Evolutionary conservation across 208 protist species (phyloP).

Genomic region (Histomonas meleagridis): DNA sequence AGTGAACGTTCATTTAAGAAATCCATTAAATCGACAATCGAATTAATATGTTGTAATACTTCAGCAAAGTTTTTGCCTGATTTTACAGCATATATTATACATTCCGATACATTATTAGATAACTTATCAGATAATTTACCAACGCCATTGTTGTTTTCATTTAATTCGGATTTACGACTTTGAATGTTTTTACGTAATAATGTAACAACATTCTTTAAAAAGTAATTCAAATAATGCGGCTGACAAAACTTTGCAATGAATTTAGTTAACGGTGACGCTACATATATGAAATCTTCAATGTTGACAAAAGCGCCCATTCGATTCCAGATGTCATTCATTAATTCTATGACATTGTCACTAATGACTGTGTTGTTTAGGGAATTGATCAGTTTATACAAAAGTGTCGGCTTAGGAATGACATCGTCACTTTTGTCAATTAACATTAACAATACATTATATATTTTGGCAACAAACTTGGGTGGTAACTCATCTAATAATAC

Average conservation of each 20-base stretch:
- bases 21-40: slow-evolving; percentile 28
- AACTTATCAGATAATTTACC: not conserved
- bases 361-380: not conserved
- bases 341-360: not conserved
- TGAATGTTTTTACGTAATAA: not conserved
- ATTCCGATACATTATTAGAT: not conserved
- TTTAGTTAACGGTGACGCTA: not conserved
- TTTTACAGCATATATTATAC: not conserved
- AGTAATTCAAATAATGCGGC: not conserved
- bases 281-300: slow-evolving; percentile 31
- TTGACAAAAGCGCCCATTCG: not conserved
- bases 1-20: not conserved
- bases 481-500: not conserved
- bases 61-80: not conserved
- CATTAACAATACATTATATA: not conserved
- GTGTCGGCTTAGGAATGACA: not conserved
- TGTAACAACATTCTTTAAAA: not conserved
- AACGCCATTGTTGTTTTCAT: not conserved
- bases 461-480: not conserved
- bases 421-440: not conserved
- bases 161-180: not conserved
- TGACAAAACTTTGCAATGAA: not conserved
- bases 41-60: not conserved
- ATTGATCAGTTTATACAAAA: not conserved
- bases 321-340: slow-evolving; percentile 19